These are phyloP conservation scores for Fusarium guadeloupense DNA, from an alignment of 2,329 filamentous ascomycete genomes.

Conservation along the genomic window DNA sequence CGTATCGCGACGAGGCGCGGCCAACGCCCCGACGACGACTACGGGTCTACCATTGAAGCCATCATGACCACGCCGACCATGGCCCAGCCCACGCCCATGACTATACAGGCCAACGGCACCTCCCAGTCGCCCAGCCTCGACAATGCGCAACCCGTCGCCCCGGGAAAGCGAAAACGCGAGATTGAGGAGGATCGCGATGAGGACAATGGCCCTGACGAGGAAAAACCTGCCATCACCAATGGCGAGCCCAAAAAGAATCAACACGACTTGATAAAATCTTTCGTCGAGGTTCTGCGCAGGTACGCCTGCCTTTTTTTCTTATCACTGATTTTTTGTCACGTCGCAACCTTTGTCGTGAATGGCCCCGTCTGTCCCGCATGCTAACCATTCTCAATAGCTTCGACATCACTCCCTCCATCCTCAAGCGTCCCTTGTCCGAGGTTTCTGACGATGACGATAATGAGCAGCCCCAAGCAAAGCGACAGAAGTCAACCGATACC, in stretches of 20 bases:
- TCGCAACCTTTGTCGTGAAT: slow-evolving; percentile 23
- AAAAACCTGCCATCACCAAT: slow-evolving; percentile 39
- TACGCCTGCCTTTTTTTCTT: slow-evolving; percentile 40
- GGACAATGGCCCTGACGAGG: slow-evolving; percentile 43
- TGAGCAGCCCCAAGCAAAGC: slow-evolving; percentile 66
- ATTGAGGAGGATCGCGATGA: slow-evolving; percentile 52
- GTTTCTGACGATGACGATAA: slow-evolving; percentile 51
- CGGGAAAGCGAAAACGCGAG: slow-evolving; percentile 69
- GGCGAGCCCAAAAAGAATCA: slow-evolving; percentile 43
- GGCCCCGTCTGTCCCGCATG: slow-evolving; percentile 17
- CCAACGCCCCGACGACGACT: slow-evolving; percentile 43
- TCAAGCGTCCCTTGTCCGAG: slow-evolving; percentile 62
- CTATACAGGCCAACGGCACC: slow-evolving; percentile 54
- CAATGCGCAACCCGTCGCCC: slow-evolving; percentile 46
- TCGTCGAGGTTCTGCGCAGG: slow-evolving; percentile 51
- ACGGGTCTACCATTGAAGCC: slow-evolving; percentile 31
- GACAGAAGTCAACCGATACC: slow-evolving; percentile 66
- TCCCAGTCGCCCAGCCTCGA: slow-evolving; percentile 49
- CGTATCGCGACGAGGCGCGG: slow-evolving; percentile 55
- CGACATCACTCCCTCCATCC: slow-evolving; percentile 63
- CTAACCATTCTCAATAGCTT: slow-evolving; percentile 56
- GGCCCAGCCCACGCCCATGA: slow-evolving; percentile 54
- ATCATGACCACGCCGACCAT: slow-evolving; percentile 47
- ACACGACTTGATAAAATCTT: slow-evolving; percentile 51
- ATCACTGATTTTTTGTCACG: slow-evolving; percentile 8